Conservation (phyloP, 371 early-diverging fungal genomes). For the Basidiobolus meristosporus region DNA sequence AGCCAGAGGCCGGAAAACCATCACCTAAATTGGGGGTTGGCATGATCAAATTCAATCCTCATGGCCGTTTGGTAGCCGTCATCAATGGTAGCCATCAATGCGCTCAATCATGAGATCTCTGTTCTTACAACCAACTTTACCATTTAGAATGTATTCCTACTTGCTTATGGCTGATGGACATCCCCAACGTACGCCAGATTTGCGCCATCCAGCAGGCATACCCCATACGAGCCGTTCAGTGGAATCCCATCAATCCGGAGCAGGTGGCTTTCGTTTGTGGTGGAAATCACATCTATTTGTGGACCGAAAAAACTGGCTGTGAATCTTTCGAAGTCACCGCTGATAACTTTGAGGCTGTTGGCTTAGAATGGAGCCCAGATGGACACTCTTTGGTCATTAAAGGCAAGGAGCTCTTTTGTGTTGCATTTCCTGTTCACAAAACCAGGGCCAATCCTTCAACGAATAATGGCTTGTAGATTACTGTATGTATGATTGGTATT, state of each 20-base stretch:
- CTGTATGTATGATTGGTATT: too few species aligned
- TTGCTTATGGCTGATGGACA: conserved; percentile 39
- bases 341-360: not conserved
- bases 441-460: too few species aligned
- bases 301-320: conserved; percentile 6
- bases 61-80: conserved; percentile 18
- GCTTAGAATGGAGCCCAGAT: not conserved
- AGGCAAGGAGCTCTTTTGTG: too few species aligned
- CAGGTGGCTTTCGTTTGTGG: conserved; percentile 24
- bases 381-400: not conserved
- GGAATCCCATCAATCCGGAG: conserved; percentile 31
- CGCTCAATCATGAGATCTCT: conserved; percentile 9
- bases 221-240: conserved; percentile 19
- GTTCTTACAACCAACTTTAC: not conserved
- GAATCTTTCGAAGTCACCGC: not conserved
- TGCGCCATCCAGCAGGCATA: conserved; percentile 21
- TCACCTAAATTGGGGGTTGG: conserved; percentile 37
- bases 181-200: conserved; percentile 12
- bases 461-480: too few species aligned
- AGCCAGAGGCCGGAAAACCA: conserved; percentile 31
- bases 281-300: conserved; percentile 18
- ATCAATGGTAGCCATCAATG: not conserved
- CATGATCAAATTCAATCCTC: conserved; percentile 28
- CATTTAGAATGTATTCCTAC: conserved; percentile 34
- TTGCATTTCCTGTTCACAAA: too few species aligned